Conservation (phyloP, 257 asterid genomes). For the Verbena officinalis region DNA sequence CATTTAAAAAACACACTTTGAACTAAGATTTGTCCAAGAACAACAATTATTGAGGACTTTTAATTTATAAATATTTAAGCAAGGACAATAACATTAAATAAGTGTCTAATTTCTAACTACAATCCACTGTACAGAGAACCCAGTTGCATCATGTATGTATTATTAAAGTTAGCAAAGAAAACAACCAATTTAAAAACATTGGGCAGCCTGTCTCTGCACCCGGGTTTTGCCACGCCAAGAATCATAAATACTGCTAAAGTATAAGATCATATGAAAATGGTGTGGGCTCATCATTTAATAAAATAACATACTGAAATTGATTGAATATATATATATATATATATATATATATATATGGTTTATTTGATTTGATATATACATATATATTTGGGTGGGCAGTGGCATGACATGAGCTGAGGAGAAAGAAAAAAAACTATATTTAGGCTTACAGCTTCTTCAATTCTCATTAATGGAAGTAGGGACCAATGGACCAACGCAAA, state of each 20-base stretch:
- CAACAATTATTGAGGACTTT: slow-evolving; percentile 17
- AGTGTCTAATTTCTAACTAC: slow-evolving; percentile 5
- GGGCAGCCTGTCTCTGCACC: slow-evolving; percentile 38
- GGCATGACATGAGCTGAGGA: too few species aligned
- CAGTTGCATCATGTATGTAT: slow-evolving; percentile 27
- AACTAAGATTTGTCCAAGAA: slow-evolving; percentile 16
- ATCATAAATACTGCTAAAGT: slow-evolving; percentile 41
- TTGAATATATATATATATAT: too few species aligned
- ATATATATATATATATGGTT: too few species aligned
- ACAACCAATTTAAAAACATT: slow-evolving; percentile 29
- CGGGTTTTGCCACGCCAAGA: slow-evolving; percentile 34
- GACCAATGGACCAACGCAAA: slow-evolving; percentile 42
- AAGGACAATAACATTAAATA: slow-evolving; percentile 5
- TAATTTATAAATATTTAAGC: slow-evolving; percentile 11
- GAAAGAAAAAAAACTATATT: too few species aligned
- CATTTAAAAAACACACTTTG: not conserved
- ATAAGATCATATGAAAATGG: slow-evolving; percentile 20
- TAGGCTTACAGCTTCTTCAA: slow-evolving; percentile 15
- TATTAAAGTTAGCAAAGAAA: slow-evolving; percentile 32
- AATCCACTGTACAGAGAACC: slow-evolving; percentile 28
- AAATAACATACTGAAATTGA: too few species aligned
- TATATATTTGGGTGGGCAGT: too few species aligned
- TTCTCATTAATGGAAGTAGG: slow-evolving; percentile 45
- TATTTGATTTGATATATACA: too few species aligned
- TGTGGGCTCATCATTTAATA: slow-evolving; percentile 19